These are phyloP conservation scores for Leccinum pellstonianum DNA, from an alignment of 768 basidiomycete genomes.

Conservation along the genomic window DNA sequence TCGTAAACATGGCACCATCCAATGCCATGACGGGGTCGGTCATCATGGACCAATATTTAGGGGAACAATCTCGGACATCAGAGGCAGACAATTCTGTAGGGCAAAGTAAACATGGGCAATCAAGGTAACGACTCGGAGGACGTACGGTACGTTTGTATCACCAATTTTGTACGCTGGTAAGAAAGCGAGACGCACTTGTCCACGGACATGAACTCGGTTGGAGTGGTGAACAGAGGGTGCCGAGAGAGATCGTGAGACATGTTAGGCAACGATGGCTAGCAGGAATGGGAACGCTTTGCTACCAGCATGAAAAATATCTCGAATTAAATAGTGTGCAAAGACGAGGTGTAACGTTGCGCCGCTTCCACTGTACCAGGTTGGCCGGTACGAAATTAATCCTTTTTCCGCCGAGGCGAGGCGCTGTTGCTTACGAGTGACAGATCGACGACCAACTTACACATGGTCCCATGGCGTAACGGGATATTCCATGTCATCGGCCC, in stretches of 20 bases:
- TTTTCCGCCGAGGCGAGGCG: too few species aligned
- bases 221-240: constrained; percentile 5
- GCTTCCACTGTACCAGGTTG: too few species aligned
- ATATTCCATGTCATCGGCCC: too few species aligned
- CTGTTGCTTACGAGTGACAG: too few species aligned
- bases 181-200: constrained; percentile 50
- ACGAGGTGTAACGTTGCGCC: too few species aligned
- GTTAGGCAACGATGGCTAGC: background rate
- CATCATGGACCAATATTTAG: constrained; percentile 53
- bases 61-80: constrained; percentile 49
- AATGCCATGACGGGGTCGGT: constrained; percentile 50
- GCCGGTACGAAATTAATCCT: too few species aligned
- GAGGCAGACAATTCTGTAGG: constrained; percentile 35
- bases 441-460: too few species aligned
- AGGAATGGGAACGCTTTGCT: background rate
- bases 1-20: constrained; percentile 54
- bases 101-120: background rate
- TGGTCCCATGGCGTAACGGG: too few species aligned
- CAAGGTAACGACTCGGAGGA: background rate
- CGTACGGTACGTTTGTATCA: constrained; percentile 31
- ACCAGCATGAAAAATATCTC: too few species aligned
- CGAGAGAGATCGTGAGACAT: background rate
- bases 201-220: constrained; percentile 42
- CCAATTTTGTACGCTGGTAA: constrained; percentile 48
- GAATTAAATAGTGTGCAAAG: too few species aligned